Base-by-base conservation (phyloP, 805 yeast genomes). In the Brettanomyces anomalus region DNA sequence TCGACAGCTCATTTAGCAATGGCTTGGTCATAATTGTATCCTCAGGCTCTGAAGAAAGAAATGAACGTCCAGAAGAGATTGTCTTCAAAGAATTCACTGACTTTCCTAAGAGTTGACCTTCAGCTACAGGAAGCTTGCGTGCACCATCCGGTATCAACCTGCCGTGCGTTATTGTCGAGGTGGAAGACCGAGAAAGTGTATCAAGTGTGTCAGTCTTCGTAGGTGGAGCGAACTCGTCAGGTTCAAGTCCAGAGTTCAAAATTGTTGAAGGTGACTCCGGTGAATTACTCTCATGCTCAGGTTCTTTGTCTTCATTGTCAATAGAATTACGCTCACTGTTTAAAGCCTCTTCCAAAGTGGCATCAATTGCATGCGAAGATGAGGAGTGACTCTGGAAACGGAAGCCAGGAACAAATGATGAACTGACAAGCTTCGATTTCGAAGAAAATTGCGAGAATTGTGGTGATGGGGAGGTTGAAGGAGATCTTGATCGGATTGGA, bases 401-500 rank as follows among this genome's bases (percentile, higher is more conserved):
- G 26, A 49, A 46, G 3, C 55, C 57, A 3, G 58, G 56, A 18
- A 53, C 46, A 30, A 56, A 35, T 4, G 50, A 45, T 0, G 60
- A 49, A 28, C 48, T 52, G 4, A 54, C 44, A 4, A 59, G 42
- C 20, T 43, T 51, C 19, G 56, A 49, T 30, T 42, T 51, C 1
- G 54, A 47, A 13, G 46, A 42, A 44, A 40, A 40, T 19, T 49
- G 55, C 3, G 52, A 43, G n/a, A 41, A 36, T 18, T 35, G 46
- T 10, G 61, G 60, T 16, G 49, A 33, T 16, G 42, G 46, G 3
- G 48, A 36, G 19, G 38, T 33, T 1, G 49, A 47, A 7, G 54
- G 54, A 8, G 62, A 58, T 10, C 40, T 40, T 4, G 61, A 57
- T 45, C 58, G 45, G 11, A 60, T 51, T 20, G 63, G 62, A 3